These are phyloP conservation scores for Ascosphaera aggregata DNA, from an alignment of 2,329 filamentous ascomycete species.

Conservation along the genomic window DNA sequence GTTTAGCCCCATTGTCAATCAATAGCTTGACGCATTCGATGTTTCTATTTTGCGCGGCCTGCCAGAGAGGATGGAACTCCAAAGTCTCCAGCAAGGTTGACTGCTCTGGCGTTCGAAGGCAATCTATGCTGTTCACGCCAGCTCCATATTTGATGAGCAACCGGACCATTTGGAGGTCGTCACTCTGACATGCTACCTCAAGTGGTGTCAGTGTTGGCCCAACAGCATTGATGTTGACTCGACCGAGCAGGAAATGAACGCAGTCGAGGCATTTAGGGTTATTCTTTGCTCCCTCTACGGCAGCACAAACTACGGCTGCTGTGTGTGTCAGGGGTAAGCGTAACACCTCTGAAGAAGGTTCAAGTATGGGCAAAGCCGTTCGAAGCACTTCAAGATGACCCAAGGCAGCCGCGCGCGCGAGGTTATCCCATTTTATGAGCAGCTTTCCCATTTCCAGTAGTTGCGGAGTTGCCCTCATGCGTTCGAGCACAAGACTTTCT, in stretches of 20 bases:
- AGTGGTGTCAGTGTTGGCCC: too few species aligned
- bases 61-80: too few species aligned
- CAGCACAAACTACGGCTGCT: background rate
- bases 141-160: too few species aligned
- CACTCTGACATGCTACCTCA: too few species aligned
- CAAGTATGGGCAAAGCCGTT: background rate
- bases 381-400: background rate
- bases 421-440: background rate
- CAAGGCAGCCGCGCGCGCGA: background rate
- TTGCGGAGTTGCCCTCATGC: background rate
- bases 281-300: background rate
- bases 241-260: too few species aligned
- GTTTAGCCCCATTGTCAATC: background rate
- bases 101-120: background rate
- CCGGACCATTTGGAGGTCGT: too few species aligned
- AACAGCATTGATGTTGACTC: too few species aligned
- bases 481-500: too few species aligned
- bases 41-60: background rate
- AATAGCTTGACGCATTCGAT: background rate
- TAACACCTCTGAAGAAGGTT: too few species aligned
- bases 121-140: too few species aligned
- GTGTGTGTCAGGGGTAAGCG: background rate
- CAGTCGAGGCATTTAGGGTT: too few species aligned
- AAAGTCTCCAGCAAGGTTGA: background rate
- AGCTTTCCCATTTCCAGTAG: background rate